A percentile compares a stretch with the other conserved stretches of the same genome.
Conservation (phyloP, 345 rosid genomes). For the Moricandia moricandioides region DNA sequence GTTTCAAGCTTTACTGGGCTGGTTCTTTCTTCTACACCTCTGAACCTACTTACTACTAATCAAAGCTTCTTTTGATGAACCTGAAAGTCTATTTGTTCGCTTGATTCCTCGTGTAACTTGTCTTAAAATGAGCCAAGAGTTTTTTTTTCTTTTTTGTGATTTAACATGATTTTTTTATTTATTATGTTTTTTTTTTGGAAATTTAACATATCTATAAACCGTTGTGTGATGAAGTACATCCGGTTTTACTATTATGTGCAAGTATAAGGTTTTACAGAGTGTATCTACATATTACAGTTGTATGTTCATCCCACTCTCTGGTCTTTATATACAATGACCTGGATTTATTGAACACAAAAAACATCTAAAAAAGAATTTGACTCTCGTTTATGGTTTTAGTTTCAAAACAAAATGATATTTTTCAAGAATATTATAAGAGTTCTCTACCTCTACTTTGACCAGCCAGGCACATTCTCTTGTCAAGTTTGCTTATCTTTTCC, state of each 20-base stretch:
- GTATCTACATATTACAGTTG: constrained; percentile 36
- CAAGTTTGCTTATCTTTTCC: constrained; percentile 12
- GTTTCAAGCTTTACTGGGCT: constrained; percentile 42
- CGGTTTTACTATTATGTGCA: constrained; percentile 23
- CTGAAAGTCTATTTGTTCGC: constrained; percentile 3
- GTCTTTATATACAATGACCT: constrained; percentile 37
- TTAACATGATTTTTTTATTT: background rate
- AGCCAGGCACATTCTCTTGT: constrained; percentile 29
- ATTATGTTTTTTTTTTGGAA: constrained; percentile 1
- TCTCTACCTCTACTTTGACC: constrained; percentile 37
- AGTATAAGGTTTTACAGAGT: constrained; percentile 23
- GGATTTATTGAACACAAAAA: constrained; percentile 24
- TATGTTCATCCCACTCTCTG: constrained; percentile 19
- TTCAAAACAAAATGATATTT: constrained; percentile 16
- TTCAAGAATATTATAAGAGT: constrained; percentile 28
- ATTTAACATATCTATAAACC: background rate
- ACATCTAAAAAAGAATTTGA: constrained; percentile 36
- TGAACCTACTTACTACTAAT: constrained; percentile 43
- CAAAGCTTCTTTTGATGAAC: background rate
- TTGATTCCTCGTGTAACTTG: constrained; percentile 25
- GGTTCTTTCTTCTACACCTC: constrained; percentile 41
- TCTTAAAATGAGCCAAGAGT: constrained; percentile 11
- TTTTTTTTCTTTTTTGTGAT: background rate
- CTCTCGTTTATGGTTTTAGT: background rate
- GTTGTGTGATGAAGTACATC: constrained; percentile 10